Evolutionary conservation across 1,284 basidiomycete species (phyloP).

Genomic region (Coniferiporia sulphurascens): DNA sequence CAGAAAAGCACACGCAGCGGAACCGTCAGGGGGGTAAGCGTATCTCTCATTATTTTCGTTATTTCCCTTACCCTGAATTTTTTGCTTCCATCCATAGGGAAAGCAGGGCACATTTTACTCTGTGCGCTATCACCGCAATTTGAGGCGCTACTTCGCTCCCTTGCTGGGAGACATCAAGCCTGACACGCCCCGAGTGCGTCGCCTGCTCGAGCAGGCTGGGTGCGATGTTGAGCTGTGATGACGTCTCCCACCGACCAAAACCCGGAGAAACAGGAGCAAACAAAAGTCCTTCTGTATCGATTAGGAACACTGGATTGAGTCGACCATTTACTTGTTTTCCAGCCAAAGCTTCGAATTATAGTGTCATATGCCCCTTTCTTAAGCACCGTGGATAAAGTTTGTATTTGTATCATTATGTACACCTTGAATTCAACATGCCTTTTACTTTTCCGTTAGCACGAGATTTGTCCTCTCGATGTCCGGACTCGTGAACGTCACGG

Average conservation of each 20-base stretch:
- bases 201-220: constrained; percentile 13
- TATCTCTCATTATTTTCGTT: not conserved
- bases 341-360: not conserved
- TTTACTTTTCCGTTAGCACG: no score
- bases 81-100: not conserved
- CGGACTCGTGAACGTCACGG: no score
- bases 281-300: not conserved
- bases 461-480: no score
- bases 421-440: not conserved
- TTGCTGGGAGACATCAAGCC: constrained; percentile 20
- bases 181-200: constrained; percentile 12
- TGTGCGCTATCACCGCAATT: constrained; percentile 16
- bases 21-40: constrained; percentile 13
- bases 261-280: not conserved
- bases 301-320: no score
- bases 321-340: not conserved
- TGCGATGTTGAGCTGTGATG: constrained; percentile 9
- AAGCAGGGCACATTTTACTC: constrained; percentile 15
- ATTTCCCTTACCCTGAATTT: not conserved
- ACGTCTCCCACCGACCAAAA: not conserved
- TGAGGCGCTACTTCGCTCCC: constrained; percentile 14
- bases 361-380: not conserved
- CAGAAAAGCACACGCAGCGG: constrained; percentile 9
- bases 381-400: not conserved
- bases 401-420: not conserved